Evolutionary conservation across 1,284 basidiomycete genomes (phyloP).

Genomic region (Tilletia indica): DNA sequence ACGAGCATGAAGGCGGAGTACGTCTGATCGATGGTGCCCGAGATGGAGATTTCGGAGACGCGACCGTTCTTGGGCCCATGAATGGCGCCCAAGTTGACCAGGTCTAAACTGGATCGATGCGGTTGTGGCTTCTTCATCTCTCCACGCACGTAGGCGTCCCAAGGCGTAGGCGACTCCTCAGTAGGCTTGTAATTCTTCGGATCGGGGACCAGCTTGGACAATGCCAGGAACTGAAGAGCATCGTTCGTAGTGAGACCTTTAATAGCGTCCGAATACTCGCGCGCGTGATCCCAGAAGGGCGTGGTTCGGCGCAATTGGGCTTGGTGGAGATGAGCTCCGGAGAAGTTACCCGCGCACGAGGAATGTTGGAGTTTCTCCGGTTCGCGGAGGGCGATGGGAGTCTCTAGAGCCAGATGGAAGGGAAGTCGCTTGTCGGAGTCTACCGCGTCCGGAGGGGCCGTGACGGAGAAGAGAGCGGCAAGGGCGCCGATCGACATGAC

Average conservation of each 20-base stretch:
- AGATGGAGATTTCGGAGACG: not conserved
- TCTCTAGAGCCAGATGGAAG: conserved; percentile 15
- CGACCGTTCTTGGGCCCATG: conserved; percentile 12
- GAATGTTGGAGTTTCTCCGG: conserved; percentile 6
- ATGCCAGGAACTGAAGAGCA: not conserved
- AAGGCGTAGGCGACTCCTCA: not conserved
- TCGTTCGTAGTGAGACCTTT: not conserved
- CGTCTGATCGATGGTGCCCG: conserved; percentile 13
- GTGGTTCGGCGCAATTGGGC: conserved; percentile 8
- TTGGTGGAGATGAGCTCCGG: not conserved
- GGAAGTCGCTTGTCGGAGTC: conserved; percentile 10
- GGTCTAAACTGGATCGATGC: not conserved
- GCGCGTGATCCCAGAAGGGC: not conserved
- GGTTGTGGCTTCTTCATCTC: conserved; percentile 16
- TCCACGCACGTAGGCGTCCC: not conserved
- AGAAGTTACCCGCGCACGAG: conserved; percentile 13
- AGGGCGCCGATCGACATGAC: not conserved
- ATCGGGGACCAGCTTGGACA: conserved; percentile 10
- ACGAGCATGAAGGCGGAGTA: conserved; percentile 12
- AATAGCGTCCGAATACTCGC: not conserved
- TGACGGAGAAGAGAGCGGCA: conserved; percentile 5
- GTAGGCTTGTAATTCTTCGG: conserved; percentile 7
- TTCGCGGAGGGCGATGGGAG: conserved; percentile 10
- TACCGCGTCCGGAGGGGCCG: not conserved
- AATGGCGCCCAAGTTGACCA: conserved; percentile 8